phyloP scores from a whole-genome alignment of 768 basidiomycete species.

The Amanita polypyramis region DNA sequence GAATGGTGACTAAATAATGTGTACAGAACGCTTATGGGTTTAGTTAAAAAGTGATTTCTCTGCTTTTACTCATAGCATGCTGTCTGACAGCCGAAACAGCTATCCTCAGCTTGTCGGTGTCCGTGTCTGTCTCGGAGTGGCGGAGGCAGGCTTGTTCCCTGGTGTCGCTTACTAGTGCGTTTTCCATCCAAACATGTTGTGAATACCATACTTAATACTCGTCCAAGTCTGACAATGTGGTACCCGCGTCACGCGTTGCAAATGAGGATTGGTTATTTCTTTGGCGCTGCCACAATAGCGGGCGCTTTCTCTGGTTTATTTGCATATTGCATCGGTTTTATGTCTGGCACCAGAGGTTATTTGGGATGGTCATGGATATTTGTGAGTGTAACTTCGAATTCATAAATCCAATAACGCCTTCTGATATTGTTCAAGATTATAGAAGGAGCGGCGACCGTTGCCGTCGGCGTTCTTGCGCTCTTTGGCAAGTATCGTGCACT shows the following conservation, averaged over 20 bases:
- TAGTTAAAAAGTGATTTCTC: constrained; percentile 48
- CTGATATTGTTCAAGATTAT: constrained; percentile 32
- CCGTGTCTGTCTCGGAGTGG: constrained; percentile 27
- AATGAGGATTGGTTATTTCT: constrained; percentile 52
- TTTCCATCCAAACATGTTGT: background rate
- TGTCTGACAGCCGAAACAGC: background rate
- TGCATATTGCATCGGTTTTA: constrained; percentile 34
- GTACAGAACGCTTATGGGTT: constrained; percentile 49
- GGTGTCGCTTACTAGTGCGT: constrained; percentile 65
- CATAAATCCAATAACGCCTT: background rate
- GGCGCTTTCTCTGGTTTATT: constrained; percentile 56
- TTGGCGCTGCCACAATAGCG: constrained; percentile 54
- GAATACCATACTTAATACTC: background rate
- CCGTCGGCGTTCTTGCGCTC: constrained; percentile 43
- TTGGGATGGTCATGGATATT: constrained; percentile 66
- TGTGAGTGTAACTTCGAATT: constrained; percentile 22
- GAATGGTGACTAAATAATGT: background rate
- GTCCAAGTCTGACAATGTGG: constrained; percentile 48
- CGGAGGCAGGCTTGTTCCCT: constrained; percentile 66
- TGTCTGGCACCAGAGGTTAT: constrained; percentile 20
- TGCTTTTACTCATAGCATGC: background rate
- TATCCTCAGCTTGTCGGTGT: background rate
- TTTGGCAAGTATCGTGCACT: constrained; percentile 24
- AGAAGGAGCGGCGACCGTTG: constrained; percentile 54
- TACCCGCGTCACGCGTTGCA: constrained; percentile 56